Evolutionary conservation across 805 yeast species (phyloP).

Genomic region (Priceomyces fermenticarens): DNA sequence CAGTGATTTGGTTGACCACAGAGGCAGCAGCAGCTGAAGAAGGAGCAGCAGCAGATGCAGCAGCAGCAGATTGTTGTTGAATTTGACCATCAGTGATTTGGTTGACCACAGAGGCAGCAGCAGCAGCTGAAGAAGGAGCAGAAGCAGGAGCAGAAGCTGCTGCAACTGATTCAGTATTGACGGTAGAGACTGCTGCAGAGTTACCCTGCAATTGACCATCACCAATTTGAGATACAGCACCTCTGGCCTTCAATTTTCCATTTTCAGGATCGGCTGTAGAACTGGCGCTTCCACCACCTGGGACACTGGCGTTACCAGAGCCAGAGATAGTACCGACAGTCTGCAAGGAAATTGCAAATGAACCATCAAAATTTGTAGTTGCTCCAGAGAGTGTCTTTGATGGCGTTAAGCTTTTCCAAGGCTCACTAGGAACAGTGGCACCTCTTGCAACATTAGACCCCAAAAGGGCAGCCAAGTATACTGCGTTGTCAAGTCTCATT

Average conservation of each 20-base stretch:
- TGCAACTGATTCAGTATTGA: constrained; percentile 10
- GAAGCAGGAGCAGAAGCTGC: constrained; percentile 23
- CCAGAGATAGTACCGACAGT: constrained; percentile 17
- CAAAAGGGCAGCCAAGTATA: constrained; percentile 10
- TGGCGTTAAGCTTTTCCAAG: constrained; percentile 32
- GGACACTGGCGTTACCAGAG: constrained; percentile 9
- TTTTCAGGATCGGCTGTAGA: constrained; percentile 4
- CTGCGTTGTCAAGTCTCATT: constrained; percentile 2
- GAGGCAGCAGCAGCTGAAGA: constrained; percentile 23
- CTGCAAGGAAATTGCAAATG: constrained; percentile 29
- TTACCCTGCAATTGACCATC: constrained; percentile 39
- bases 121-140: constrained; percentile 17
- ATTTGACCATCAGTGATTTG: constrained; percentile 33
- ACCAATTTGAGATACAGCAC: constrained; percentile 26
- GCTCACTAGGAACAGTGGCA: constrained; percentile 24
- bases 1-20: constrained; percentile 40
- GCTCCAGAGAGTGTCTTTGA: constrained; percentile 24
- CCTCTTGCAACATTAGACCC: constrained; percentile 12
- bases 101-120: constrained; percentile 21
- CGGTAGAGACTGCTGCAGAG: constrained; percentile 27
- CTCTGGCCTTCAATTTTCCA: neutral
- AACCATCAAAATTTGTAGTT: constrained; percentile 23
- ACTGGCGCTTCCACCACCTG: constrained; percentile 6
- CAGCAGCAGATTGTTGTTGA: constrained; percentile 22
- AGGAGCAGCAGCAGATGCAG: constrained; percentile 28